phyloP scores from a whole-genome alignment of 495 filamentous ascomycete species.

The Staphylotrichum longicolle region DNA sequence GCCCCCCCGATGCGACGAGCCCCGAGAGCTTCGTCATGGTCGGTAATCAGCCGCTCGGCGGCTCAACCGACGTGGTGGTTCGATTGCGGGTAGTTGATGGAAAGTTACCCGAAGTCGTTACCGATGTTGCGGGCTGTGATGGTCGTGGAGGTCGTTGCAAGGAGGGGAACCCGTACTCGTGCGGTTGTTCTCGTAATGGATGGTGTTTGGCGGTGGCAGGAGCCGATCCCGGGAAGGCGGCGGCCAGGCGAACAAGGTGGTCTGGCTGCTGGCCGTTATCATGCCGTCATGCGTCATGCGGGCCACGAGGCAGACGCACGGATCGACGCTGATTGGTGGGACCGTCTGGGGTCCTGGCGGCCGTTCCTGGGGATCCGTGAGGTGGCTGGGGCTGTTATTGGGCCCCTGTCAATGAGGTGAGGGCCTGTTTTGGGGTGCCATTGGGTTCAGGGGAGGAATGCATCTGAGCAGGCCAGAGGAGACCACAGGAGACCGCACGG shows the following conservation, averaged over 20 bases:
- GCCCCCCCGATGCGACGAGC: slow-evolving; percentile 38
- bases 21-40: slow-evolving; percentile 34
- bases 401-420: no score
- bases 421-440: background rate
- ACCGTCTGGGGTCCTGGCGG: slow-evolving; percentile 1
- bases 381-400: slow-evolving; percentile 2
- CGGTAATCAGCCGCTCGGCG: slow-evolving; percentile 30
- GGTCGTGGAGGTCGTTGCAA: no score
- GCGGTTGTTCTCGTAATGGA: background rate
- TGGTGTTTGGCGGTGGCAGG: background rate
- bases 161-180: no score
- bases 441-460: no score
- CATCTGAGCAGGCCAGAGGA: no score
- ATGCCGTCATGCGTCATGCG: slow-evolving; percentile 25
- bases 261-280: background rate
- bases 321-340: slow-evolving; percentile 17
- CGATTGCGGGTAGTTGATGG: background rate
- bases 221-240: background rate
- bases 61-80: slow-evolving; percentile 16
- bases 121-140: no score
- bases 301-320: background rate
- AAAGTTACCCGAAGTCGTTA: no score
- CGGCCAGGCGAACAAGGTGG: background rate
- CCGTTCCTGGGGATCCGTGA: slow-evolving; percentile 21
- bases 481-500: no score